Base-by-base conservation (phyloP, 2,329 filamentous ascomycete genomes). In the Hortaea werneckii region DNA sequence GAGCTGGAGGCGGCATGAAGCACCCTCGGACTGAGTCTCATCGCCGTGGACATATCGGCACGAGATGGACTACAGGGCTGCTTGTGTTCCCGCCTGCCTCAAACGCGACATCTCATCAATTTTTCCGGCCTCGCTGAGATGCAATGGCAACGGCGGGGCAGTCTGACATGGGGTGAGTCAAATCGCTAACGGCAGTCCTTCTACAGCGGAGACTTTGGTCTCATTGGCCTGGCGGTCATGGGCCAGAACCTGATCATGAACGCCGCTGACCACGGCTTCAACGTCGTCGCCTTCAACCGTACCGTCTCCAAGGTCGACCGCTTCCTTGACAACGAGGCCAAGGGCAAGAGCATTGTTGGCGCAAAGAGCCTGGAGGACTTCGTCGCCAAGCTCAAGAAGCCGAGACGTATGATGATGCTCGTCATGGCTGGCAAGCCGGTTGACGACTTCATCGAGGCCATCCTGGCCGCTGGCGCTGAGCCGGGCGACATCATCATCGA, bases 361-460 rank as follows among this genome's bases (percentile, higher is more conserved):
- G 90, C 92, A 62, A 83, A 95, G 75, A 85, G 82, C 65, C 84
- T 87, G 68, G 79, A 95, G 77, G 92, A 98, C 73, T 95, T 98
- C 68, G 80, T 90, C 66, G 73, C 80, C 72, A 95, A 95, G 81
- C 85, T 98, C 69, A 96, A 96, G 87, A 87, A 79, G 64, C 92
- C 92, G 65, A 87, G 92, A 63, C 85, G 89, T 64, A 81, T 98
- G 72, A 98, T 98, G 92, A 81, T 98, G 65, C 85, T 98, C 59
- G 92, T 98, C 74, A 94, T 95, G 85, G 92, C 92, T 62, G 92
- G 92, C 66, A 86, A 92, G 78, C 84, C 92, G 54, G 92, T 98
- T 59, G 92, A 98, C 69, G 87, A 95, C 77, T 96, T 95, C 83
- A 96, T 98, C 65, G 88, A 95, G 79, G 82, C 83, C 60, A 83